Evolutionary conservation across 176 grass and related monocot species (phyloP), one percentile per base, ranked within the genome.

Genomic region (Coix lacrymajobi): DNA sequence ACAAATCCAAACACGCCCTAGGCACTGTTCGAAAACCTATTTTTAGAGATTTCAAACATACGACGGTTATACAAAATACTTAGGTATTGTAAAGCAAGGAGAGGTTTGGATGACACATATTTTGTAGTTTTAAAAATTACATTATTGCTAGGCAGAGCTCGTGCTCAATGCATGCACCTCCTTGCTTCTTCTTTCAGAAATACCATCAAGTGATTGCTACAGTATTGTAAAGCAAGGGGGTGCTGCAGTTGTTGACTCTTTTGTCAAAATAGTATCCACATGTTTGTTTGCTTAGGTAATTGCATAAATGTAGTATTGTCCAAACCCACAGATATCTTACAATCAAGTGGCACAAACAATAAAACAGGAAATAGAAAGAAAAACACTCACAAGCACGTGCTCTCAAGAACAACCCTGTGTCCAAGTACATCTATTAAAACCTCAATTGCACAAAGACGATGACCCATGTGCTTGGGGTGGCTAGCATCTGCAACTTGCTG

Each of bases 361-460:
- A 26, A 58, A 79, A 78, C 62, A 79, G 24, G 51, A 76, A 85
- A 71, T 11, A 83, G 61, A 65, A 76, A 81, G 75, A 67, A 45
- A 52, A 39, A 49, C 33, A 88, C 87, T 94, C 89, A 97, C 94
- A 85, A 91, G 19, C 92, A 97, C 92, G 86, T 94, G 84, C 95
- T 97, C 84, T 93, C 87, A 83, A 89, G 60, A 81, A 90, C 81
- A 84, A 87, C 88, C 81, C 95, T 91, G 66, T 89, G 88, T 31
- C 95, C 92, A 83, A 97, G 90, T 85, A 94, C 75, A 82, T 87
- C 87, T 46, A 90, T 91, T 70, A 97, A 89, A 71, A 91, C 92
- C 76, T 97, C 92, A 83, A 94, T 89, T 52, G 95, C 88, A 78
- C 84, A 86, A 64, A 98, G 84, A 33, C 78, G 89, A 87, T 89